Conservation (phyloP, 2,329 filamentous ascomycete genomes). For the Fusarium falciforme region DNA sequence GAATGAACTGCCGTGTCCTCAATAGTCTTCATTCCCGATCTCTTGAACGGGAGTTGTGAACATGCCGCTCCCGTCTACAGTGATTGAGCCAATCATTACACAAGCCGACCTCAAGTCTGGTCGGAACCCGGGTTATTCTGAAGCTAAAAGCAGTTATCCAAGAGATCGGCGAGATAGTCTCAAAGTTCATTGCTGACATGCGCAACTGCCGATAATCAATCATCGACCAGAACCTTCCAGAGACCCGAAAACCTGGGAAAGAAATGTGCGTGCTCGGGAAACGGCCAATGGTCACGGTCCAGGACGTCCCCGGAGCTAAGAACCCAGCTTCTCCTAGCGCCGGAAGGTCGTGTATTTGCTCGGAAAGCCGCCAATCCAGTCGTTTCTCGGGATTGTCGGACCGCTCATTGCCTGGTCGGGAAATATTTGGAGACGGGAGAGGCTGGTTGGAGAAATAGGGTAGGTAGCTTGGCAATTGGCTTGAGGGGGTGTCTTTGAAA, state of each 20-base stretch:
- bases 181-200: background rate
- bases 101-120: background rate
- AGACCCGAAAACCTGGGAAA: background rate
- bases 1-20: background rate
- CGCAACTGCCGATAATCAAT: background rate
- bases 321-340: background rate
- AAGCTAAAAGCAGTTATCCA: background rate
- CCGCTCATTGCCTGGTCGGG: background rate
- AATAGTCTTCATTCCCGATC: background rate
- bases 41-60: background rate
- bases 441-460: background rate
- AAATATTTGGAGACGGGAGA: background rate
- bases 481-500: background rate
- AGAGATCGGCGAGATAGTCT: background rate
- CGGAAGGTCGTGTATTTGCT: background rate
- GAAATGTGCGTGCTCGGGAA: background rate
- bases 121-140: background rate
- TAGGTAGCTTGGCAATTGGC: background rate
- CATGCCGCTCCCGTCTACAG: background rate
- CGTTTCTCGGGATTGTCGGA: background rate
- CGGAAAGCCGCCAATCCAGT: slow-evolving; percentile 2
- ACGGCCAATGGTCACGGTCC: background rate
- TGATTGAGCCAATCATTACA: background rate
- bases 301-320: background rate
- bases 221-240: background rate